Percentiles rank a stretch among this genome's conserved stretches.
These are phyloP conservation scores for Pogostemon cablin DNA, from an alignment of 257 asterid genomes.

Conservation along the genomic window DNA sequence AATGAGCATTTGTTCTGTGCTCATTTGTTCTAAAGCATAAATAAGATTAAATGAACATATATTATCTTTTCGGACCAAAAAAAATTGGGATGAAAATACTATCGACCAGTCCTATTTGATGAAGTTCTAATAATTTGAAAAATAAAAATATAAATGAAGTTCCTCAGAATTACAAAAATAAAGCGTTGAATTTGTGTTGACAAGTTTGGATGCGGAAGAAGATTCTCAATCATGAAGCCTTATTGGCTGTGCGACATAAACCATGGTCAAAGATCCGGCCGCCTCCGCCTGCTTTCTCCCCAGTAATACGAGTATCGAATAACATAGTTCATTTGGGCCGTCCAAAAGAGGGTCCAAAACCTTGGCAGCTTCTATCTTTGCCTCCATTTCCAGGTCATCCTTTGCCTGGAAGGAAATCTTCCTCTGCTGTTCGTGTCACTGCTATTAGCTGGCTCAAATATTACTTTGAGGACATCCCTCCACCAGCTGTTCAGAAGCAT, in stretches of 20 bases:
- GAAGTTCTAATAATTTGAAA: not conserved
- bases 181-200: conserved; percentile 10
- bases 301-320: conserved; percentile 72
- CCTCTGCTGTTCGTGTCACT: conserved; percentile 54
- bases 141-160: too few species aligned
- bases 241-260: conserved; percentile 42
- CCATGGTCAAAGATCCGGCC: conserved; percentile 47
- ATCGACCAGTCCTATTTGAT: not conserved
- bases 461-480: conserved; percentile 73
- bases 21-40: too few species aligned
- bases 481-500: conserved; percentile 63
- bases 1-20: not conserved
- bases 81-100: not conserved
- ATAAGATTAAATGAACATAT: too few species aligned
- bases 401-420: conserved; percentile 67
- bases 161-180: not conserved
- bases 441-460: conserved; percentile 97
- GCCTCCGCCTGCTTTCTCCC: conserved; percentile 45
- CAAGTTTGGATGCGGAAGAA: conserved; percentile 48
- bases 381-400: conserved; percentile 91
- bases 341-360: conserved; percentile 72
- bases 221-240: conserved; percentile 39
- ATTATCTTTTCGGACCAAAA: too few species aligned
- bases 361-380: conserved; percentile 73
- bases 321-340: conserved; percentile 67